Base-by-base conservation (phyloP, 2,329 filamentous ascomycete genomes). In the Aspergillus quadrilineatus region DNA sequence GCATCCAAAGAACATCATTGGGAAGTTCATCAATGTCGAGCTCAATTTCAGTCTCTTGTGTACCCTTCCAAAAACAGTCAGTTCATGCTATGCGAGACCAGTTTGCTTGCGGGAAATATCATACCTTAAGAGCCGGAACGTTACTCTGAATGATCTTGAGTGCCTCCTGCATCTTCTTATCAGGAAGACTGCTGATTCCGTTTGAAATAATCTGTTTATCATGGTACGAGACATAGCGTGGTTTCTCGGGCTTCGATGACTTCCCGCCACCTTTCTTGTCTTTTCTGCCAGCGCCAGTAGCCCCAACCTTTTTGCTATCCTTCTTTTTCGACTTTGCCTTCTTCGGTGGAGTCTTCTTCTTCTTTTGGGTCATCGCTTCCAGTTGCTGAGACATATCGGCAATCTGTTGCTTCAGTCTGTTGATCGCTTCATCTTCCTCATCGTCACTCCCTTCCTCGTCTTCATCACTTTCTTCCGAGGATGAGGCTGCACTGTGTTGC, bases 151-250 rank as follows among this genome's bases (percentile, higher is more conserved):
- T 97, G 60, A 97, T 92, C 58, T 89, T 85, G 32, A 97, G 90
- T 0, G 93, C 91, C 63, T 86, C 85, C 49, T 87, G 83, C 68
- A 96, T 88, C 63, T 90, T 86, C n/a, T 81, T 80, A 49, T 89
- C 88, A 15, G 92, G 87, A 56, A 97, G 85, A 60, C 87, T 87
- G 65, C 88, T 89, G 61, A 96, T 94, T 12, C 89, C 89, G 57
- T 88, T 87, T 1, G 91, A 93, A 56, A 99, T 95, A 63, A 92
- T 85, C 56, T 94, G 90, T 79, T 97, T 97, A 75, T 99, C 92
- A 3, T 88, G 81, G 57, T 87, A 84, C 6, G 85, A 87, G 44
- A 91, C 85, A 67, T 89, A 84, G 53, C 82, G 82, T n/a, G 81
- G 78, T 66, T 84, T 86, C 59, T 79, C 81, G 0, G 69, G 69